Percentiles rank a stretch among this genome's conserved stretches.
Evolutionary conservation across 805 yeast genomes (phyloP).

Genomic region (Yamadazyma paraphyllophila): DNA sequence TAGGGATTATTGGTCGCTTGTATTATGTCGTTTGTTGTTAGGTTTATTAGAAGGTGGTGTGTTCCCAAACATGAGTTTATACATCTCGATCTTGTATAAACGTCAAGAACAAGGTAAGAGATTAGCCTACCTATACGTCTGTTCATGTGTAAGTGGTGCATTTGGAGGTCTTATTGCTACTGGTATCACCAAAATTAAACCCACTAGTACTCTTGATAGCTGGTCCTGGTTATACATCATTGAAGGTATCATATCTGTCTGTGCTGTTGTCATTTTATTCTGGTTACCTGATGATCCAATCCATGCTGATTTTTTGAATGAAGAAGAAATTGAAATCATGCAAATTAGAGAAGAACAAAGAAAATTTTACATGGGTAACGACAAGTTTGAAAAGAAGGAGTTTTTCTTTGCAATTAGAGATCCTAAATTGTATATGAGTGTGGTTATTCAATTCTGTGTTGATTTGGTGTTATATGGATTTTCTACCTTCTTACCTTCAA

Average conservation of each 20-base stretch:
- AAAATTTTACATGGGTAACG: conserved; percentile 33
- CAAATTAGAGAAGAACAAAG: conserved; percentile 31
- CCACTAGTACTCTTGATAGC: conserved; percentile 31
- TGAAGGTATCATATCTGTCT: conserved; percentile 45
- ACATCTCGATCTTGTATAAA: conserved; percentile 15
- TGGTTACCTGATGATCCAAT: conserved; percentile 40
- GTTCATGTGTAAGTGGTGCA: conserved; percentile 54
- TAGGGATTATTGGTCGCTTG: conserved; percentile 37
- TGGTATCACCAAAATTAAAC: conserved; percentile 35
- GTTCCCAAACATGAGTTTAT: conserved; percentile 48
- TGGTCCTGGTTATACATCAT: conserved; percentile 53
- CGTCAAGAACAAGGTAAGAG: conserved; percentile 18
- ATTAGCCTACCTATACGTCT: conserved; percentile 34
- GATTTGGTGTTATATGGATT: conserved; percentile 44
- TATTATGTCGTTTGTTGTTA: conserved; percentile 47
- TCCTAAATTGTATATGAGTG: conserved; percentile 7
- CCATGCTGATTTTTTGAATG: conserved; percentile 37
- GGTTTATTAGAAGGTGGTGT: conserved; percentile 55
- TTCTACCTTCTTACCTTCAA: conserved; percentile 40
- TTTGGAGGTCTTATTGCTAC: conserved; percentile 55
- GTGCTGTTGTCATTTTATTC: conserved; percentile 32
- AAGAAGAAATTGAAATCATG: conserved; percentile 36
- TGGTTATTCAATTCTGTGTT: conserved; percentile 43
- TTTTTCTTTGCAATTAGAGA: conserved; percentile 34
- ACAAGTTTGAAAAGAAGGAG: conserved; percentile 27